Evolutionary conservation across 805 yeast genomes (phyloP).

Genomic region (Citeromyces matritensis): DNA sequence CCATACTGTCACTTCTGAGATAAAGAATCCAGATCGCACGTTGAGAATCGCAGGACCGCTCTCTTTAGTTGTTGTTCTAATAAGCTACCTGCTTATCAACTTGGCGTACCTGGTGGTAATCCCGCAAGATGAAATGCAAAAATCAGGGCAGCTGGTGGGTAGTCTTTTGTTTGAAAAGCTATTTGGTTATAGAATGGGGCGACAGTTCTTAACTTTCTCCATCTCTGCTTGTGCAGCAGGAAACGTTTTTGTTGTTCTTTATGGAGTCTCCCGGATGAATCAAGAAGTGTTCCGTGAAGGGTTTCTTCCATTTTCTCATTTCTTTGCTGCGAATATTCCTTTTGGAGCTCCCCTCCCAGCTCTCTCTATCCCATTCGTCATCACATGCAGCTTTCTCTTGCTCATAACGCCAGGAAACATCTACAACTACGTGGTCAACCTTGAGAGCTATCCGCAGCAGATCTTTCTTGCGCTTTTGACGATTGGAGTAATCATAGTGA

Average conservation of each 20-base stretch:
- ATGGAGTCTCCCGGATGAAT: conserved; percentile 34
- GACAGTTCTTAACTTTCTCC: conserved; percentile 27
- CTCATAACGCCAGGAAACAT: conserved; percentile 31
- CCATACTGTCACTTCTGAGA: conserved; percentile 38
- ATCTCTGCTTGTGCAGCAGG: conserved; percentile 43
- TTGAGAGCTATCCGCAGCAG: conserved; percentile 37
- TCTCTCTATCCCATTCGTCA: conserved; percentile 22
- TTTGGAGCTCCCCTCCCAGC: conserved; percentile 35
- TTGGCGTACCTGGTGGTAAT: conserved; percentile 34
- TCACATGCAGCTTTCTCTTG: conserved; percentile 23
- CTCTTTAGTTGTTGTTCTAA: conserved; percentile 23
- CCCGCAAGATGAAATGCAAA: conserved; percentile 26
- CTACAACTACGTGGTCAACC: conserved; percentile 32
- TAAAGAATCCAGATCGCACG: conserved; percentile 34
- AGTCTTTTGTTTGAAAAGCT: conserved; percentile 33
- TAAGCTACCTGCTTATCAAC: conserved; percentile 31
- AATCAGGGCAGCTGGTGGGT: conserved; percentile 34
- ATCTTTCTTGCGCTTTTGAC: conserved; percentile 35
- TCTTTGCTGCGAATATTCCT: conserved; percentile 41
- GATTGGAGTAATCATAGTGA: conserved; percentile 38
- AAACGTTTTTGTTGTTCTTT: conserved; percentile 37
- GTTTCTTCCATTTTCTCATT: conserved; percentile 29
- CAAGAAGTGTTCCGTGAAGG: conserved; percentile 47
- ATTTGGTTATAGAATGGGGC: conserved; percentile 32
- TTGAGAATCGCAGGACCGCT: conserved; percentile 38